Base-by-base conservation (phyloP, 345 rosid genomes). In the Hevea brasiliensis region DNA sequence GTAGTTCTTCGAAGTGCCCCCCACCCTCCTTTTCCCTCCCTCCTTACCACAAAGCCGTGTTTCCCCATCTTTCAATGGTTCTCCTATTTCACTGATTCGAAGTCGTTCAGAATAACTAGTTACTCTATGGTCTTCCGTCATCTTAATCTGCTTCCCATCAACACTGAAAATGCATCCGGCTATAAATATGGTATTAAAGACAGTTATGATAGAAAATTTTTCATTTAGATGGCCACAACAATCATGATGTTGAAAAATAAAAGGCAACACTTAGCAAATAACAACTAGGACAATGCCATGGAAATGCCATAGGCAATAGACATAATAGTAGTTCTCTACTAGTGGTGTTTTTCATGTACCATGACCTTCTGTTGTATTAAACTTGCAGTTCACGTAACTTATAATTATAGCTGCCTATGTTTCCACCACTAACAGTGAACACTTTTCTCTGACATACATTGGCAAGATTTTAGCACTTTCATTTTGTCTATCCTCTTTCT, bases 41-140 rank as follows among this genome's bases (percentile, higher is more conserved):
- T 18, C n/a, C 73, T 54, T 83, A 91, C 99, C 98, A 35, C 84
- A 86, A 58, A 96, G 76, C 53, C 96, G 88, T 0, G 87, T 84
- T 79, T 96, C 97, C 48, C 89, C 93, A 58, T 91, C 95, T 84
- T 81, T 90, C 83, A 96, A 71, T 20, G 95, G 88, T 32, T 86
- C 83, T n/a, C n/a, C 37, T 24, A 73, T 70, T 61, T 85, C 88
- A 71, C 79, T 79, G 20, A 96, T 77, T 70, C 98, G 82, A 37
- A 78, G 85, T 85, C 88, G 86, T 84, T 96, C 99, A 7, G 89
- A 83, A 81, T 73, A 56, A 82, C 97, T 93, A 68, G 76, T 70
- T 51, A 93, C 76, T 81, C 93, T 84, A 79, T 93, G 99, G 83
- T 96, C 99, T 84, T 88, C 97, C 7, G 97, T 88, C 92, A 96